phyloP scores from a whole-genome alignment of 805 yeast genomes.

The Wickerhamomyces canadensis region DNA sequence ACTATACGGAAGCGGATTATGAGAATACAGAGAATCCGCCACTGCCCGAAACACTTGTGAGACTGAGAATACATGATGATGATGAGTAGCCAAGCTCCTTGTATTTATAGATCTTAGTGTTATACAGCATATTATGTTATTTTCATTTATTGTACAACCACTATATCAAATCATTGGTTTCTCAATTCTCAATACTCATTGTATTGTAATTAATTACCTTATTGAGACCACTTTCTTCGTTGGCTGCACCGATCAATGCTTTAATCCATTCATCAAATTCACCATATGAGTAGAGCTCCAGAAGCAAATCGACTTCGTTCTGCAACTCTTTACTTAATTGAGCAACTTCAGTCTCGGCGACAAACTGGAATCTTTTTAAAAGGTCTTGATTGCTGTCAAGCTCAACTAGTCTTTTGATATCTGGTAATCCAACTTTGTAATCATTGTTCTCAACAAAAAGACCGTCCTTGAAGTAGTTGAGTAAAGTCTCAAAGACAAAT shows the following conservation, averaged over 20 bases:
- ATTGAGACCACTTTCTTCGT: constrained; percentile 28
- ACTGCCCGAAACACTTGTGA: constrained; percentile 60
- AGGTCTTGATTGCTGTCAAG: constrained; percentile 15
- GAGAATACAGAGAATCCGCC: constrained; percentile 34
- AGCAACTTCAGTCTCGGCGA: constrained; percentile 19
- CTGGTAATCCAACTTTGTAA: constrained; percentile 27
- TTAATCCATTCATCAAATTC: constrained; percentile 26
- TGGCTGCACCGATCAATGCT: constrained; percentile 32
- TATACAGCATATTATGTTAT: no score
- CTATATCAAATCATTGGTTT: constrained; percentile 15
- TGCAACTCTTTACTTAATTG: constrained; percentile 19
- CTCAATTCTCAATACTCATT: constrained; percentile 24
- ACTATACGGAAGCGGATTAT: constrained; percentile 27
- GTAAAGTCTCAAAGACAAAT: constrained; percentile 40
- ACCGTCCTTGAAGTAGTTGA: constrained; percentile 28
- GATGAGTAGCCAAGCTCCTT: constrained; percentile 1
- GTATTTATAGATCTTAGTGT: neutral
- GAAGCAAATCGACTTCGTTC: constrained; percentile 19
- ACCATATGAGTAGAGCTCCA: constrained; percentile 6
- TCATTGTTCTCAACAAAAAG: constrained; percentile 23
- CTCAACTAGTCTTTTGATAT: constrained; percentile 9
- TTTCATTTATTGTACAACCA: constrained; percentile 7
- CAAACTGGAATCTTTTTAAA: constrained; percentile 18
- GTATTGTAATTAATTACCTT: constrained; percentile 33
- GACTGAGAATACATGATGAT: constrained; percentile 49